These are phyloP conservation scores for Aspergillus floridensis DNA, from an alignment of 2,329 filamentous ascomycete genomes.

Conservation along the genomic window DNA sequence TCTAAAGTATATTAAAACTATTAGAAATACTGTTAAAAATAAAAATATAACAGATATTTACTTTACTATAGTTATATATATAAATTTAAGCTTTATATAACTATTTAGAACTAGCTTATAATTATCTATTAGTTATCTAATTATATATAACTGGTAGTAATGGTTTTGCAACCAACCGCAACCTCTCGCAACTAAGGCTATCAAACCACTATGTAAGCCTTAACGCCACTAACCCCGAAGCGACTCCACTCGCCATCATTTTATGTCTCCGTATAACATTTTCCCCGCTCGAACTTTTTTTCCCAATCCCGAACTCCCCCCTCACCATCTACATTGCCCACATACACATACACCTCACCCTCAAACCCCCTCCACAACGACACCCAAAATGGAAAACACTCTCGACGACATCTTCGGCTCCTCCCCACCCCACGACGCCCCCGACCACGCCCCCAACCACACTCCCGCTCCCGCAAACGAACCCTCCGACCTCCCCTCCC, in stretches of 20 bases:
- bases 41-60: no score
- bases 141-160: no score
- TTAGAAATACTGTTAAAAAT: no score
- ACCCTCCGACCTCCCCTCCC: constrained; percentile 68
- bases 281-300: constrained; percentile 1
- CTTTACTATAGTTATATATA: no score
- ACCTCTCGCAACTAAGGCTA: no score
- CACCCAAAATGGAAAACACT: constrained; percentile 15
- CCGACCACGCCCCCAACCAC: not conserved
- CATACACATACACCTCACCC: not conserved
- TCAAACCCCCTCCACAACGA: not conserved
- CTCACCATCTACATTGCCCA: not conserved
- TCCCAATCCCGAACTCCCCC: not conserved
- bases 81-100: no score
- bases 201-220: no score
- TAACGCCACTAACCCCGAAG: not conserved
- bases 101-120: no score
- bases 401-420: constrained; percentile 46
- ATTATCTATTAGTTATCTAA: no score
- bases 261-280: no score
- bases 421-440: constrained; percentile 29
- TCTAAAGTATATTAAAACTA: no score
- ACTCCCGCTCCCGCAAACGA: constrained; percentile 21
- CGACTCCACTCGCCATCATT: not conserved
- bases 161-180: no score